Evolutionary conservation across 1,139 yeast species (phyloP).

Genomic region (Pichiaceae sp.): DNA sequence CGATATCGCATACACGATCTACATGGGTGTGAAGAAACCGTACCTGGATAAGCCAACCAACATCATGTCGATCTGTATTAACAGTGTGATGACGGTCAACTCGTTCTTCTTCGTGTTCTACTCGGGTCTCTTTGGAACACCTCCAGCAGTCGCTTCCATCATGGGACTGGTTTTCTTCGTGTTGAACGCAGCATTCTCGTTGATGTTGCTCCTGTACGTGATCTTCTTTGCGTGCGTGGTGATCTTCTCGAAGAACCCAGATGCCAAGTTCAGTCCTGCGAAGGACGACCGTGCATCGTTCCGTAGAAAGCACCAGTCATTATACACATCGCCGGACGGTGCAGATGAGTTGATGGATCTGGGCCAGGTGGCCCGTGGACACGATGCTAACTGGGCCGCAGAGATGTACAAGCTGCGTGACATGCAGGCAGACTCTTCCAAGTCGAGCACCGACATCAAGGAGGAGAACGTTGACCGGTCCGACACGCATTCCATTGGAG

Average conservation of each 20-base stretch:
- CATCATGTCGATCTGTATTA: slow-evolving; percentile 53
- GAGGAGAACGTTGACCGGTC: not conserved
- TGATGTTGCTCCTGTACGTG: slow-evolving; percentile 53
- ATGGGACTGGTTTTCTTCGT: slow-evolving; percentile 80
- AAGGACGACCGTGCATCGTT: slow-evolving; percentile 78
- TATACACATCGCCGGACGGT: slow-evolving; percentile 19
- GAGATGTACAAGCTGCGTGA: slow-evolving; percentile 49
- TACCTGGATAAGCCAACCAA: slow-evolving; percentile 69
- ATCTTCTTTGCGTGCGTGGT: slow-evolving; percentile 50
- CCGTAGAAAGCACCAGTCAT: slow-evolving; percentile 41
- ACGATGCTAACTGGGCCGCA: slow-evolving; percentile 59
- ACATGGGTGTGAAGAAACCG: slow-evolving; percentile 51
- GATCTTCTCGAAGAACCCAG: slow-evolving; percentile 66
- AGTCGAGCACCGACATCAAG: slow-evolving; percentile 1
- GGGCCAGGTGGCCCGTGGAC: slow-evolving; percentile 67
- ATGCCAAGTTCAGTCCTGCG: slow-evolving; percentile 75
- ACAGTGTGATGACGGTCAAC: slow-evolving; percentile 57
- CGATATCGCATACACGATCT: slow-evolving; percentile 55
- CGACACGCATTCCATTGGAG: not conserved
- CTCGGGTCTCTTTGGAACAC: slow-evolving; percentile 64
- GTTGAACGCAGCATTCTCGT: slow-evolving; percentile 68
- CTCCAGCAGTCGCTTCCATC: slow-evolving; percentile 57
- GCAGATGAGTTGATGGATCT: slow-evolving; percentile 58
- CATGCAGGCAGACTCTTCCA: slow-evolving; percentile 16
- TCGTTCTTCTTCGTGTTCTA: slow-evolving; percentile 69